These are phyloP conservation scores for Hypoxylon sp. DNA, from an alignment of 2,329 filamentous ascomycete genomes.

Conservation along the genomic window DNA sequence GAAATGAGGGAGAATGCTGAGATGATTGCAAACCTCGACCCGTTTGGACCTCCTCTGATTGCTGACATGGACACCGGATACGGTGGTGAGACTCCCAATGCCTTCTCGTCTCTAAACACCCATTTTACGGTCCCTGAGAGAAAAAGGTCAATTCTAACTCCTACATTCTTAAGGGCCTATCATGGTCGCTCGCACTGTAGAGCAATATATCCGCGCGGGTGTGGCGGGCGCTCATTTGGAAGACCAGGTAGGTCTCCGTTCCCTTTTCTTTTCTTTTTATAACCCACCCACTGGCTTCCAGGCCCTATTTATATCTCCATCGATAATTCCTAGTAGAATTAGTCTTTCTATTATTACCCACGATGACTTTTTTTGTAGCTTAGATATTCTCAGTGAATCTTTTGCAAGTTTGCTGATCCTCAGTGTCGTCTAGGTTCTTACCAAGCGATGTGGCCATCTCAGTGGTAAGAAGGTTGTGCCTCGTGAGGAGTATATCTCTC, in stretches of 20 bases:
- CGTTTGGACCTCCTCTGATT: slow-evolving; percentile 63
- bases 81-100: slow-evolving; percentile 57
- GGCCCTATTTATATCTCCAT: not conserved
- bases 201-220: slow-evolving; percentile 67
- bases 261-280: not conserved
- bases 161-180: slow-evolving; percentile 52
- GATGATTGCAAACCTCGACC: slow-evolving; percentile 67
- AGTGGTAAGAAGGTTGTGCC: slow-evolving; percentile 72
- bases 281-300: not conserved
- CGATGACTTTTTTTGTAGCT: not conserved
- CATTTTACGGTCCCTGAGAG: not conserved
- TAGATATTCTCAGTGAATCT: not conserved
- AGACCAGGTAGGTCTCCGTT: slow-evolving; percentile 46
- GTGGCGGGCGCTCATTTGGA: slow-evolving; percentile 59
- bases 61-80: slow-evolving; percentile 70
- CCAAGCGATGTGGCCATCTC: slow-evolving; percentile 77
- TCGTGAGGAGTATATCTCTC: slow-evolving; percentile 64
- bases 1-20: slow-evolving; percentile 64
- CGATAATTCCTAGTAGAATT: not conserved
- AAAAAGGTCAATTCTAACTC: slow-evolving; percentile 25
- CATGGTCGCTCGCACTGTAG: slow-evolving; percentile 60
- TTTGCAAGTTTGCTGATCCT: slow-evolving; percentile 14
- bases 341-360: not conserved
- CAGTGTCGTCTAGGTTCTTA: slow-evolving; percentile 62
- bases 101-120: not conserved